Percentiles rank a stretch among this genome's conserved stretches.
phyloP scores from a whole-genome alignment of 495 filamentous ascomycete genomes.

The Articulospora tetracladia region DNA sequence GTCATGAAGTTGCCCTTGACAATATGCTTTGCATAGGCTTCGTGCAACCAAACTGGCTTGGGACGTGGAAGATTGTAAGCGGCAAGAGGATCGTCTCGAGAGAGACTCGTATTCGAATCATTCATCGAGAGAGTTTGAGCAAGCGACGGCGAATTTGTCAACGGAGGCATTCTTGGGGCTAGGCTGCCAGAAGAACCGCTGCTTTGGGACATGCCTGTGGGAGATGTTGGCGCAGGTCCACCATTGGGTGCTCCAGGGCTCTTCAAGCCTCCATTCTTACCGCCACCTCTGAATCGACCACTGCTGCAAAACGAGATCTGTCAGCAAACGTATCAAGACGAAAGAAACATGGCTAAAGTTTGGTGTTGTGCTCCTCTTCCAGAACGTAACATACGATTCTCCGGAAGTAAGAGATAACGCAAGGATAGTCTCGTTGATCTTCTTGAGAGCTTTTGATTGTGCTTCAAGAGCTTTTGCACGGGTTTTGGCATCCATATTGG shows the following conservation, averaged over 20 bases:
- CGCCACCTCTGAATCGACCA: conserved; percentile 36
- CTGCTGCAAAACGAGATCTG: conserved; percentile 15
- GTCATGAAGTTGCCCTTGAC: conserved; percentile 98
- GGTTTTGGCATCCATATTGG: background rate
- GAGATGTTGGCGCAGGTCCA: conserved; percentile 44
- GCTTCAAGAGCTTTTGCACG: background rate
- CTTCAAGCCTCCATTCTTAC: conserved; percentile 45
- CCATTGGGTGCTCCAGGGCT: conserved; percentile 33
- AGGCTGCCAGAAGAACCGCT: conserved; percentile 42
- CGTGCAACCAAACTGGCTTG: conserved; percentile 64
- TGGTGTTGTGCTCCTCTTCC: background rate
- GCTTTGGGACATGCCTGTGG: conserved; percentile 35
- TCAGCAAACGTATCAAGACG: conserved; percentile 18
- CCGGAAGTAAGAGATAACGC: background rate
- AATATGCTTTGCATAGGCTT: conserved; percentile 77
- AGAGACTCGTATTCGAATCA: conserved; percentile 31
- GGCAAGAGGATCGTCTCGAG: conserved; percentile 43
- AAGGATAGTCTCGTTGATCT: background rate
- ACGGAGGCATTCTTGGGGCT: conserved; percentile 47
- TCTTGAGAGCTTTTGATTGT: background rate
- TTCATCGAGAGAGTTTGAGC: conserved; percentile 49
- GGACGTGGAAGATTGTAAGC: conserved; percentile 44
- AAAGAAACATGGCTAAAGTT: background rate
- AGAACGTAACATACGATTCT: background rate
- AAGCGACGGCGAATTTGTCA: conserved; percentile 57